A percentile compares a stretch with the other conserved stretches of the same genome.
Evolutionary conservation across 257 asterid genomes (phyloP).

Genomic region (Anisodus tanguticus): DNA sequence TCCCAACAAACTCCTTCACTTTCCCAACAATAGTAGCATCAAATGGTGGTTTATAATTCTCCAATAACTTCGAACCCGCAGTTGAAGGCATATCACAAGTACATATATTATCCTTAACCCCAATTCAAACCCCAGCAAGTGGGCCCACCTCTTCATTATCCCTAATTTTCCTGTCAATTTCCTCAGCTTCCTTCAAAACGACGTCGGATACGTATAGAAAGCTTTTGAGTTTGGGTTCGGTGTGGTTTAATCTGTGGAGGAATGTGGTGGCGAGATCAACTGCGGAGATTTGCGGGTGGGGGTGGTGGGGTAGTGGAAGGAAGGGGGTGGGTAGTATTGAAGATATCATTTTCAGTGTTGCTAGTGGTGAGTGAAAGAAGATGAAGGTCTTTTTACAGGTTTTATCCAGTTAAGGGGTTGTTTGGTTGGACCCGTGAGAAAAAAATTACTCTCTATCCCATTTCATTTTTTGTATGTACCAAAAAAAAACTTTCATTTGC

Average conservation of each 20-base stretch:
- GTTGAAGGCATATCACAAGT: conserved; percentile 70
- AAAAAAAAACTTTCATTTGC: too few relatives aligned
- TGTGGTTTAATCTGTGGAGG: conserved; percentile 71
- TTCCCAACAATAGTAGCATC: conserved; percentile 91
- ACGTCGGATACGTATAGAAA: conserved; percentile 71
- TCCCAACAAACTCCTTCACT: conserved; percentile 82
- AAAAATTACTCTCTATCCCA: too few relatives aligned
- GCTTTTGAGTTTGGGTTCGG: conserved; percentile 76
- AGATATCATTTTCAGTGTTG: conserved; percentile 58
- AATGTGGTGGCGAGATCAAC: conserved; percentile 70
- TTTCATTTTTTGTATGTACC: too few relatives aligned
- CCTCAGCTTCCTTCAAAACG: conserved; percentile 73
- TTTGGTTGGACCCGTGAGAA: too few relatives aligned
- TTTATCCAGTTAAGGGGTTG: too few relatives aligned
- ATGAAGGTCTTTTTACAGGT: not conserved
- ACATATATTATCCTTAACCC: conserved; percentile 92
- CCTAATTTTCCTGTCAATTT: conserved; percentile 63
- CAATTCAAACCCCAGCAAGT: conserved; percentile 83
- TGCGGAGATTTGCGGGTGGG: conserved; percentile 66
- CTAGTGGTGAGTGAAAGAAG: not conserved
- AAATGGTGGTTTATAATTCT: conserved; percentile 67
- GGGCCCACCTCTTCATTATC: conserved; percentile 71
- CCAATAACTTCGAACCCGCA: too few relatives aligned
- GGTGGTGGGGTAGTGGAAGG: conserved; percentile 35
- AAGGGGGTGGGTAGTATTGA: conserved; percentile 44